A percentile compares a stretch with the other conserved stretches of the same genome.
Conservation (phyloP, 2,329 filamentous ascomycete species). For the Xylariaceae sp. region DNA sequence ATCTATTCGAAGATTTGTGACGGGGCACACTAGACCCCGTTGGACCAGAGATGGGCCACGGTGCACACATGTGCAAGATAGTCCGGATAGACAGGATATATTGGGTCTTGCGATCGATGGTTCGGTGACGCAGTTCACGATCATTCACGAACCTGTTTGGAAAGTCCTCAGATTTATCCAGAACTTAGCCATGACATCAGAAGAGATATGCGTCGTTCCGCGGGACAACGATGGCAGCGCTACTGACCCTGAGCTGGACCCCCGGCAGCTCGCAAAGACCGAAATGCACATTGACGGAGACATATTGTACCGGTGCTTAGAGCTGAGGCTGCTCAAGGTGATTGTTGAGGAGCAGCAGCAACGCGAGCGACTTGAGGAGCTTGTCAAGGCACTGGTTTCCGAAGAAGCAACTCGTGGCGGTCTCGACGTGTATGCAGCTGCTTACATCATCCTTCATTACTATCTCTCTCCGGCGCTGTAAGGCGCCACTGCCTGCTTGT, state of each 20-base stretch:
- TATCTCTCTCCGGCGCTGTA: slow-evolving; percentile 48
- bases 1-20: slow-evolving; percentile 53
- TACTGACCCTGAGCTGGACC: slow-evolving; percentile 33
- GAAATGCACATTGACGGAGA: slow-evolving; percentile 65
- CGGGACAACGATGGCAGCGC: not conserved
- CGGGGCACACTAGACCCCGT: slow-evolving; percentile 46
- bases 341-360: slow-evolving; percentile 33
- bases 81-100: slow-evolving; percentile 45
- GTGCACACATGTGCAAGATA: slow-evolving; percentile 42
- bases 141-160: slow-evolving; percentile 60
- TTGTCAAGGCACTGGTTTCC: slow-evolving; percentile 1
- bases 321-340: slow-evolving; percentile 40
- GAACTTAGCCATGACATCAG: slow-evolving; percentile 53
- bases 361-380: slow-evolving; percentile 24
- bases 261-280: slow-evolving; percentile 37
- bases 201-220: slow-evolving; percentile 35
- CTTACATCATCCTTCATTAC: slow-evolving; percentile 51
- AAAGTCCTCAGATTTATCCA: slow-evolving; percentile 68
- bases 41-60: slow-evolving; percentile 40
- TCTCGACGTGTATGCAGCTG: slow-evolving; percentile 36
- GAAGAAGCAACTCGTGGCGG: slow-evolving; percentile 9
- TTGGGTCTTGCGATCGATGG: slow-evolving; percentile 66
- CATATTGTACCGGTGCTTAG: slow-evolving; percentile 51
- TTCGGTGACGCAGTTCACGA: slow-evolving; percentile 61
- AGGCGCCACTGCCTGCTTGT: slow-evolving; percentile 33